Base-by-base conservation (phyloP, 805 yeast genomes). In the Wickerhamiella spandovensis region DNA sequence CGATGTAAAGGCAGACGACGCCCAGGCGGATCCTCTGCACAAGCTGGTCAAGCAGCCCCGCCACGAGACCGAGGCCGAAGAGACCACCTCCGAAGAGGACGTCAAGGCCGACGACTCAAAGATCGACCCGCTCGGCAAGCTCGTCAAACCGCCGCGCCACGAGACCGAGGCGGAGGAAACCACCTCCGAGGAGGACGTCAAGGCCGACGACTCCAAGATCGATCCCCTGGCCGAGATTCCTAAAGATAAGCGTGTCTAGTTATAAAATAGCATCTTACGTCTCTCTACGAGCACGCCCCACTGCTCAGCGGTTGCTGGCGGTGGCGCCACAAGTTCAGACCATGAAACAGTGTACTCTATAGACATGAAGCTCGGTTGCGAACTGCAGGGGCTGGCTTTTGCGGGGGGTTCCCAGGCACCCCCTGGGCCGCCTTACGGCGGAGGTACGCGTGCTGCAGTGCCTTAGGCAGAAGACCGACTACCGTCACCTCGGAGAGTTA, bases 101-200 rank as follows among this genome's bases (percentile, higher is more conserved):
- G 52, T 50, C 21, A 54, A 54, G 48, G 54, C 55, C 22, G 58
- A 55, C 44, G 5, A 28, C 21, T 18, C 18, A 15, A 7, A 32
- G 9, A 20, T 44, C 21, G 46, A 44, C 28, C 46, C 46, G 15
- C 28, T 44, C 6, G 18, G 25, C 30, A 18, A 23, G 30, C 10
- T 15, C 17, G 20, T 43, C 12, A 47, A 47, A 20, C 30, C 30
- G 30, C 30, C 30, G 6, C 30, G 30, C 30, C 38, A 41, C 30
- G 41, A 15, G 15, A 6, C 10, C 9, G 30, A 25, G 30, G 10
- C 9, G 9, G 30, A 25, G 30, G 28, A 44, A 30, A 47, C 49
- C 12, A 21, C 41, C 24, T 44, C 51, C 10, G 47, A 48, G 21
- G 39, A 44, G 28, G 47, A 44, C 35, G 48, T 43, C 30, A 44